These are phyloP conservation scores for Ilex aquifolium DNA, from an alignment of 257 asterid species.

Conservation along the genomic window DNA sequence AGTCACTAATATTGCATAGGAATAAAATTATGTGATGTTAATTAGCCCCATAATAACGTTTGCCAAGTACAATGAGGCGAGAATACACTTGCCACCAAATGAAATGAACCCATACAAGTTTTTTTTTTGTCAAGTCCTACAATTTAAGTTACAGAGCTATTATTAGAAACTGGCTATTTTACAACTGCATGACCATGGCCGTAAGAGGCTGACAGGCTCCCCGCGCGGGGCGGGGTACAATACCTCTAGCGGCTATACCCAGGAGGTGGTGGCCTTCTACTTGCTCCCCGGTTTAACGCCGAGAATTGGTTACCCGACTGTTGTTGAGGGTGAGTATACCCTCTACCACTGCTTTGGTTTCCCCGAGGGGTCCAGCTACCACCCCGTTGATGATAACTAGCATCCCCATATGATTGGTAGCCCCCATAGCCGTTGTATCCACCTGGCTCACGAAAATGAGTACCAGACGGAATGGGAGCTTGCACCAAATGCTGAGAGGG, in stretches of 20 bases:
- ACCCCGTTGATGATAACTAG: conserved; percentile 18
- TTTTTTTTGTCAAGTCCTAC: too few relatives aligned
- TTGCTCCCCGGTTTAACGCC: conserved; percentile 51
- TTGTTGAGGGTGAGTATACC: conserved; percentile 39
- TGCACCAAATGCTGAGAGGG: conserved; percentile 27
- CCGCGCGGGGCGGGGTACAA: not conserved
- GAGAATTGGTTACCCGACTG: conserved; percentile 50
- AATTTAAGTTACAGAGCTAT: not conserved
- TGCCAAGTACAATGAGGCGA: too few relatives aligned
- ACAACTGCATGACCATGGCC: conserved; percentile 18
- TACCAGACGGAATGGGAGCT: conserved; percentile 29
- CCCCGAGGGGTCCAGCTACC: conserved; percentile 34
- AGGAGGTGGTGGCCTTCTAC: conserved; percentile 52
- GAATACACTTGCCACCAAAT: not conserved
- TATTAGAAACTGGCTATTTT: conserved; percentile 3
- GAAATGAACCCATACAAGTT: not conserved
- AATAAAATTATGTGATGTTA: too few relatives aligned
- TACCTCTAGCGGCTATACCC: conserved; percentile 43
- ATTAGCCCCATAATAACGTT: too few relatives aligned
- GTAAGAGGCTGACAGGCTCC: not conserved
- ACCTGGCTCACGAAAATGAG: conserved; percentile 31
- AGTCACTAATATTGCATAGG: too few relatives aligned
- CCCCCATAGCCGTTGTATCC: conserved; percentile 29
- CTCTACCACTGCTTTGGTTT: conserved; percentile 39
- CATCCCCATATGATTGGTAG: conserved; percentile 35